phyloP scores from a whole-genome alignment of 140 eudicot species.

The Cichorium intybus region DNA sequence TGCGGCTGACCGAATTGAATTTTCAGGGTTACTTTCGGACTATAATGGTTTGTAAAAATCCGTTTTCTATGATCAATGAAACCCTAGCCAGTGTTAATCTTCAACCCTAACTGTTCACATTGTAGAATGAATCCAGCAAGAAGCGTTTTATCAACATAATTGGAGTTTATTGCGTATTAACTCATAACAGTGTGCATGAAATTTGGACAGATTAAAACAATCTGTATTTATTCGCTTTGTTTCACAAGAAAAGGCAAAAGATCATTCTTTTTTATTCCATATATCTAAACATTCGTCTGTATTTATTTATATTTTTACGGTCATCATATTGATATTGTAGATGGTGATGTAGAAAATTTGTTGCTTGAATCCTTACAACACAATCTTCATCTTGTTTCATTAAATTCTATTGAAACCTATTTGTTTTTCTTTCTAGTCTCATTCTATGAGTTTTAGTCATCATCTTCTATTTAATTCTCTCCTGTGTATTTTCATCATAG shows the following conservation, averaged over 20 bases:
- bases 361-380: not conserved
- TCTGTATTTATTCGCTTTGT: not conserved
- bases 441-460: not conserved
- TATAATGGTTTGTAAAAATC: not conserved
- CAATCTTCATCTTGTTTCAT: not conserved
- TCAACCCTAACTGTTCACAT: not conserved
- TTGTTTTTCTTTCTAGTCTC: not conserved
- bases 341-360: not conserved
- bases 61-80: not conserved
- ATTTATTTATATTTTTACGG: not conserved
- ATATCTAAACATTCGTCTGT: not conserved
- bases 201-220: not conserved
- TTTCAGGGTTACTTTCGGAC: not conserved
- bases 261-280: too few species aligned
- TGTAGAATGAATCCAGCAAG: not conserved
- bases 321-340: not conserved
- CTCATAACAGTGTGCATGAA: not conserved
- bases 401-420: not conserved
- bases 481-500: not conserved
- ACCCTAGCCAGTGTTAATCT: not conserved
- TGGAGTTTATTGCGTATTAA: not conserved
- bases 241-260: not conserved
- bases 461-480: not conserved
- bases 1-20: slow-evolving; percentile 1
- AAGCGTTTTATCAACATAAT: not conserved